A percentile compares a stretch with the other conserved stretches of the same genome.
Conservation (phyloP, 257 asterid species). For the Capsicum chinense region DNA sequence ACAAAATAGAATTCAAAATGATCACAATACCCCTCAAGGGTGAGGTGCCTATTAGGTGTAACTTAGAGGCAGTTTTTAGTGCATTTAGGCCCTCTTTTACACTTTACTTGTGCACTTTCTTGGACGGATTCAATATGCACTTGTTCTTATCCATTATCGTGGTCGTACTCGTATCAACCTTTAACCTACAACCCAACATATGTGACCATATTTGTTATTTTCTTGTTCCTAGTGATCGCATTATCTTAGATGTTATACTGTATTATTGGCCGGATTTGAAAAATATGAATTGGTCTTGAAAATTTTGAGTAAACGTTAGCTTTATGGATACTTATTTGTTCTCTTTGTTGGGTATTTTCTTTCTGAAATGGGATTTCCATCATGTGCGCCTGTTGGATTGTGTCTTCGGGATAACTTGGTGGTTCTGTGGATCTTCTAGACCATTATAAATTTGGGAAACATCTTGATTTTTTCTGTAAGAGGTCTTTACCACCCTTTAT, state of each 20-base stretch:
- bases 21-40: no score
- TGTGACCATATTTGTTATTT: not conserved
- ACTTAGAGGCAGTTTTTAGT: no score
- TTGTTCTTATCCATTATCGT: no score
- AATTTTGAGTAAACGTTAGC: not conserved
- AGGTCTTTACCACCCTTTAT: slow-evolving; percentile 48
- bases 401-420: slow-evolving; percentile 51
- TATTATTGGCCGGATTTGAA: slow-evolving; percentile 17
- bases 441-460: slow-evolving; percentile 54
- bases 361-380: not conserved
- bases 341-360: not conserved
- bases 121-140: no score
- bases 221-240: not conserved
- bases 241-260: not conserved
- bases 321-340: not conserved
- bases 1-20: no score
- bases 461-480: slow-evolving; percentile 60
- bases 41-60: no score
- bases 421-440: slow-evolving; percentile 56
- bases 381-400: not conserved
- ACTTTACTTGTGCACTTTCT: no score
- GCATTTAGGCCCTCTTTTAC: no score
- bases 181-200: not conserved
- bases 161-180: not conserved
- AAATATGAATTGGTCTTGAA: not conserved